A percentile compares a stretch with the other conserved stretches of the same genome.
Evolutionary conservation across 73 alveolate species (phyloP).

Genomic region (Stentor roeselii): DNA sequence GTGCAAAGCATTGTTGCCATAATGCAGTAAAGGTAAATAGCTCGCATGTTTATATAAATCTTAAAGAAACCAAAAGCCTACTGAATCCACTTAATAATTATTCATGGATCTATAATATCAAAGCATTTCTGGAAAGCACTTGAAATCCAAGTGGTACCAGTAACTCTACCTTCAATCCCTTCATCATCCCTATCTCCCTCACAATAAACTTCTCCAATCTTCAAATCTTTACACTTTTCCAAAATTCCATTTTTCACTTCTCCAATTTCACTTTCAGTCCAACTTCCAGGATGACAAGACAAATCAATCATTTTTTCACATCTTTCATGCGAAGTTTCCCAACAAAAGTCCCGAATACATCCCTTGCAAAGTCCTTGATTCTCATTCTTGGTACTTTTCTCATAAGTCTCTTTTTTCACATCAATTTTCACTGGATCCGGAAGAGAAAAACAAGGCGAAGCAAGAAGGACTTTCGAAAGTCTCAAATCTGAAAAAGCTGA

Average conservation of each 20-base stretch:
- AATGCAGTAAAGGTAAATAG: background rate
- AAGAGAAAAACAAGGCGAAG: too few species aligned
- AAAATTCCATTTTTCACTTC: background rate
- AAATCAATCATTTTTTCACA: background rate
- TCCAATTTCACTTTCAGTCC: background rate
- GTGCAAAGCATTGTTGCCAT: background rate
- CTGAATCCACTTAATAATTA: too few species aligned
- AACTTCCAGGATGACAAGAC: background rate
- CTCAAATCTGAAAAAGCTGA: too few species aligned
- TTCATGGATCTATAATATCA: too few species aligned
- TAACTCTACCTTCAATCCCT: background rate
- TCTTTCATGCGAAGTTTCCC: background rate
- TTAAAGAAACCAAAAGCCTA: too few species aligned
- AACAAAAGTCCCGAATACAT: background rate
- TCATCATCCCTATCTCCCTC: too few species aligned
- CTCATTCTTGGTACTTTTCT: too few species aligned
- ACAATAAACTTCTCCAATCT: too few species aligned
- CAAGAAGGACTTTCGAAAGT: too few species aligned
- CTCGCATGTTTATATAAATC: background rate
- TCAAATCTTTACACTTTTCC: background rate
- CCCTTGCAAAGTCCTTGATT: background rate
- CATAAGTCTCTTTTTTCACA: too few species aligned
- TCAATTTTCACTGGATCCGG: too few species aligned
- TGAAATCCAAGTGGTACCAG: background rate
- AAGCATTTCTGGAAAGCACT: background rate